Evolutionary conservation across 1,139 yeast species (phyloP), one percentile per base, ranked within the genome.

Genomic region (Ashbya aceris): DNA sequence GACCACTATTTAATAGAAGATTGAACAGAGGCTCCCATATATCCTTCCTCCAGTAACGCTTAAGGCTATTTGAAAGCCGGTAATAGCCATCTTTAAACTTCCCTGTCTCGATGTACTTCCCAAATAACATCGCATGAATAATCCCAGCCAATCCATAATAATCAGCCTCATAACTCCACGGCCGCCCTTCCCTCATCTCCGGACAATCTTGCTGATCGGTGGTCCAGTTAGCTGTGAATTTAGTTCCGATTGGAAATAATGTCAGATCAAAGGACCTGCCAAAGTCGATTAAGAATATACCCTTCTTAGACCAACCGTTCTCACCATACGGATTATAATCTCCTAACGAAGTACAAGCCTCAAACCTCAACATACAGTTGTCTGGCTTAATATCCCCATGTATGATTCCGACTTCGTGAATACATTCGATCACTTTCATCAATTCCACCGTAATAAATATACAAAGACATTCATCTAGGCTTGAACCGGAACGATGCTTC

Each of bases 351-450:
- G 48, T 52, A 41, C 51, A 51, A 37, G 49, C 49, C n/a, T 66
- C 66, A 34, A 84, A 70, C 33, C 83, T 63, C 0, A 86, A 58
- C 95, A 89, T 83, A 50, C 93, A 83, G 55, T 87, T 87, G 48
- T 85, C 95, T 0, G 95, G 83, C 55, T 83, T 84, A 44, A 87
- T 62, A 58, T 86, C 95, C 1, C 96, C 94, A 63, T 89, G 96
- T 11, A 89, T 67, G 1, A 87, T 76, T 0, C 81, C 80, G 9
- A 73, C 65, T 0, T 64, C 59, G 55, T 89, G 96, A 27, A 89
- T 61, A 1, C 68, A 60, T 50, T 82, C 86, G 1, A 85, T 63
- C 0, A 76, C 67, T 41, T 76, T 71, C 39, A 85, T 58, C 20
- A 85, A 59, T 53, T 84, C 85, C 8, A 76, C 63, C 0, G 93